Base-by-base conservation (phyloP, 202 grass and related monocot genomes). In the Setaria italica region DNA sequence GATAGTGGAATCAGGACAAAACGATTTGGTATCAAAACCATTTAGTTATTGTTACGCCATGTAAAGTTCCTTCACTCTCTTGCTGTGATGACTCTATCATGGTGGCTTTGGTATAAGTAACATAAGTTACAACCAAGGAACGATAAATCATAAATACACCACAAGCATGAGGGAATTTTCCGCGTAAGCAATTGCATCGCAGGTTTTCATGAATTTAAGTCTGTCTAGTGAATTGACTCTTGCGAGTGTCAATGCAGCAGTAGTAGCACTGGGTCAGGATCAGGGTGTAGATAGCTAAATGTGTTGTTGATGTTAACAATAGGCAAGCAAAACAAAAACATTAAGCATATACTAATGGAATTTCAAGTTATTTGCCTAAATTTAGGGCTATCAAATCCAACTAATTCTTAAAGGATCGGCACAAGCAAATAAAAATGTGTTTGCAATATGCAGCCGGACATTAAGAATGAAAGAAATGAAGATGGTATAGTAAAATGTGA, bases 281-380 rank as follows among this genome's bases (percentile, higher is more conserved):
- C 19, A 21, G 54, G 55, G 12, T 25, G 41, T 48, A 78, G n/a
- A 12, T 14, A 65, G 11, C 46, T 15, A 47, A 78, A 65, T n/a
- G 3, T 66, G 16, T 79, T 53, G 70, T 11, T 66, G 43, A 21
- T 37, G 16, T 6, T 39, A 58, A 41, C 17, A 58, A 76, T 76
- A 76, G 41, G 54, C 17, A 13, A 39, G 73, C 10, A 57, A 19
- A 58, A 12, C 6, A 79, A 79, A 71, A 30, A 79, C 14, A 62
- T 62, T 60, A 62, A 63, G 60, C 25, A 55, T 65, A 67, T 67
- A 57, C 32, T 39, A n/a, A 56, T n/a, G 10, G 9, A 76, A 55
- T 55, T 74, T 50, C 14, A 21, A 71, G 45, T 62, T 80, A 80
- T n/a, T 80, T 67, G 7, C 29, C 29, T n/a, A 86, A 86, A 63